Percentiles rank a stretch among this genome's conserved stretches.
Evolutionary conservation across 345 rosid species (phyloP).

Genomic region (Geranium rotundifolium): DNA sequence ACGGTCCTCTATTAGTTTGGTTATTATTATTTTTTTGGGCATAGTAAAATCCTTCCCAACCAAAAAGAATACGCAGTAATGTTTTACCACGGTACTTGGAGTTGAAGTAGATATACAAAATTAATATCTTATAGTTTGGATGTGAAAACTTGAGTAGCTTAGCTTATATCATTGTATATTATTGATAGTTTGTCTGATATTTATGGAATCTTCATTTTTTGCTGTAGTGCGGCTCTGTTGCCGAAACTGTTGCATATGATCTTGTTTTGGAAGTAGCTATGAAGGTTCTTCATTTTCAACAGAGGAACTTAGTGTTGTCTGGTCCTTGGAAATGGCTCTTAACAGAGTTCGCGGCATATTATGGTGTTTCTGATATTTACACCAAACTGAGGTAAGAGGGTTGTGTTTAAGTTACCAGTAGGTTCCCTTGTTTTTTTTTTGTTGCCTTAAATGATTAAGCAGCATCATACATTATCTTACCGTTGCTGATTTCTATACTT

Average conservation of each 20-base stretch:
- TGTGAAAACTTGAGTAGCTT: too few relatives aligned
- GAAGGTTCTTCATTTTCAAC: constrained; percentile 84
- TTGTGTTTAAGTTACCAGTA: background rate
- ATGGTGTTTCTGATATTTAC: constrained; percentile 86
- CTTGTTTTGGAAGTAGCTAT: constrained; percentile 77
- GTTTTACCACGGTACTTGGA: too few relatives aligned
- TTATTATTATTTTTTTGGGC: background rate
- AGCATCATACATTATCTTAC: constrained; percentile 3
- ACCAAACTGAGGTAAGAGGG: constrained; percentile 67
- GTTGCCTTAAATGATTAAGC: constrained; percentile 1
- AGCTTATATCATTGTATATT: background rate
- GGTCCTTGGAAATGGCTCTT: constrained; percentile 98
- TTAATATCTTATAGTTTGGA: too few relatives aligned
- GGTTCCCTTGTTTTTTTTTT: background rate
- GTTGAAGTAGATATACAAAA: background rate
- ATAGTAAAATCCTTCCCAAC: background rate
- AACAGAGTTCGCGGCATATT: constrained; percentile 81
- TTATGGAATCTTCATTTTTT: constrained; percentile 17
- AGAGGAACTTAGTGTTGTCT: constrained; percentile 62
- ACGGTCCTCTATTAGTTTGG: background rate
- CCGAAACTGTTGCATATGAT: constrained; percentile 97
- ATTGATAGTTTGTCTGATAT: constrained; percentile 8
- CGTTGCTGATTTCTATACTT: constrained; percentile 8
- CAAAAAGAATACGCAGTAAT: background rate
- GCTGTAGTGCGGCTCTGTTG: constrained; percentile 80